Percentiles rank a stretch among this genome's conserved stretches.
These are phyloP conservation scores for Exutisphaerella laricina DNA, from an alignment of 2,329 filamentous ascomycete genomes.

Conservation along the genomic window DNA sequence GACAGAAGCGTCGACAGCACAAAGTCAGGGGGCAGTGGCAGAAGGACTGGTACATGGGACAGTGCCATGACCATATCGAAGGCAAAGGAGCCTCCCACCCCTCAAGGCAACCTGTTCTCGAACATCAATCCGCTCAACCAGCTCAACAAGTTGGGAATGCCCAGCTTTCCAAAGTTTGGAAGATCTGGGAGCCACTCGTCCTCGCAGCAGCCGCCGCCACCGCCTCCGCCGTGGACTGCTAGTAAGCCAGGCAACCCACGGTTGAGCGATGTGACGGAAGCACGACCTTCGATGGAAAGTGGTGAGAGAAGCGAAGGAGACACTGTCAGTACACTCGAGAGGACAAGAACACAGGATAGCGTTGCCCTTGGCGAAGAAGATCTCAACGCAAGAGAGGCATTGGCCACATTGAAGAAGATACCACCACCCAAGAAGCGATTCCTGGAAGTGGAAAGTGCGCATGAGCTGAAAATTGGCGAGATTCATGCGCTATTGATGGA, in stretches of 20 bases:
- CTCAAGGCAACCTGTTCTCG: conserved; percentile 24
- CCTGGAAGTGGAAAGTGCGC: conserved; percentile 42
- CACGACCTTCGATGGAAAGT: conserved; percentile 19
- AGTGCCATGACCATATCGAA: conserved; percentile 8
- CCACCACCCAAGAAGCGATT: conserved; percentile 45
- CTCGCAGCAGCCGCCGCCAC: conserved; percentile 5
- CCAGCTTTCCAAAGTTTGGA: conserved; percentile 33
- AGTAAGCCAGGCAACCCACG: conserved; percentile 16
- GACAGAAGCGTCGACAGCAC: conserved; percentile 74
- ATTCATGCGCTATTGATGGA: conserved; percentile 41
- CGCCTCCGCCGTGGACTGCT: conserved; percentile 21
- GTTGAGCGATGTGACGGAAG: conserved; percentile 27
- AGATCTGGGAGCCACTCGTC: conserved; percentile 22
- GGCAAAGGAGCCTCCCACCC: conserved; percentile 15
- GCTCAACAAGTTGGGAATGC: conserved; percentile 33
- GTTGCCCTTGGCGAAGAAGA: conserved; percentile 30
- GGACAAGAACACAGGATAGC: conserved; percentile 11
- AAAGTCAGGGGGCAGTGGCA: conserved; percentile 57
- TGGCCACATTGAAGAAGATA: conserved; percentile 43
- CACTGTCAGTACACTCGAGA: conserved; percentile 5
- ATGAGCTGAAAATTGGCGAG: conserved; percentile 44
- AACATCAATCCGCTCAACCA: conserved; percentile 34
- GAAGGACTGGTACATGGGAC: conserved; percentile 25
- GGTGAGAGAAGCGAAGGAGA: conserved; percentile 1
- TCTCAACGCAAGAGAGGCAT: conserved; percentile 38